Percentiles rank a stretch among this genome's conserved stretches.
Conservation (phyloP, 1,284 basidiomycete genomes). For the Fistulina hepatica region DNA sequence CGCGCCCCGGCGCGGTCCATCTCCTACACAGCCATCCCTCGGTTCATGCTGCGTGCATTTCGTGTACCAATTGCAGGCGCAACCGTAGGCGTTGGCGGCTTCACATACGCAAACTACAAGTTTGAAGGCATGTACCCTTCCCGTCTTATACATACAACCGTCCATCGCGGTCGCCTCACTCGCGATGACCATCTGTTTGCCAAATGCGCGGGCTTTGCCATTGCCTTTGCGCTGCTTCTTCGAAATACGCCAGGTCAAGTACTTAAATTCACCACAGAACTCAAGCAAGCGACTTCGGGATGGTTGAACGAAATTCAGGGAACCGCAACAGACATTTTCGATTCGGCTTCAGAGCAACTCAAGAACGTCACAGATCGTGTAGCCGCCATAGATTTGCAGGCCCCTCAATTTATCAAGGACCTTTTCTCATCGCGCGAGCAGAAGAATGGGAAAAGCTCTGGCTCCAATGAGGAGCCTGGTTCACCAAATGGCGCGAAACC, state of each 20-base stretch:
- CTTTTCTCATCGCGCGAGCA: slow-evolving; percentile 39
- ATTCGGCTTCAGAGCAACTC: slow-evolving; percentile 53
- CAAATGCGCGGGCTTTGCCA: too few relatives aligned
- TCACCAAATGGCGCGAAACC: slow-evolving; percentile 25
- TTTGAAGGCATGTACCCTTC: slow-evolving; percentile 64
- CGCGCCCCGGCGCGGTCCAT: slow-evolving; percentile 60
- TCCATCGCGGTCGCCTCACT: slow-evolving; percentile 2
- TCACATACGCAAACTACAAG: slow-evolving; percentile 90
- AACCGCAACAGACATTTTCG: slow-evolving; percentile 54
- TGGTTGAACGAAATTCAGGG: slow-evolving; percentile 61
- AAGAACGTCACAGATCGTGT: slow-evolving; percentile 48
- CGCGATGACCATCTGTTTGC: slow-evolving; percentile 5
- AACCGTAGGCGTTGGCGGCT: slow-evolving; percentile 79
- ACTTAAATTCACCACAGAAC: slow-evolving; percentile 34
- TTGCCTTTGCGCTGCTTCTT: too few relatives aligned
- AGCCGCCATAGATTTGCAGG: slow-evolving; percentile 50
- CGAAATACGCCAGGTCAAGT: not conserved
- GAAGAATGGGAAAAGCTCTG: slow-evolving; percentile 20
- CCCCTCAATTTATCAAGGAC: slow-evolving; percentile 64
- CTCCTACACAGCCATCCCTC: slow-evolving; percentile 76
- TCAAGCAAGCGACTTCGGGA: slow-evolving; percentile 52
- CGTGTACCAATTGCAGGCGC: slow-evolving; percentile 77
- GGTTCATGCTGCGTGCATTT: slow-evolving; percentile 75
- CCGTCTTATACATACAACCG: not conserved
- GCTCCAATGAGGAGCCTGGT: slow-evolving; percentile 19